Base-by-base conservation (phyloP, 768 basidiomycete species). In the Strobilomyces confusus region DNA sequence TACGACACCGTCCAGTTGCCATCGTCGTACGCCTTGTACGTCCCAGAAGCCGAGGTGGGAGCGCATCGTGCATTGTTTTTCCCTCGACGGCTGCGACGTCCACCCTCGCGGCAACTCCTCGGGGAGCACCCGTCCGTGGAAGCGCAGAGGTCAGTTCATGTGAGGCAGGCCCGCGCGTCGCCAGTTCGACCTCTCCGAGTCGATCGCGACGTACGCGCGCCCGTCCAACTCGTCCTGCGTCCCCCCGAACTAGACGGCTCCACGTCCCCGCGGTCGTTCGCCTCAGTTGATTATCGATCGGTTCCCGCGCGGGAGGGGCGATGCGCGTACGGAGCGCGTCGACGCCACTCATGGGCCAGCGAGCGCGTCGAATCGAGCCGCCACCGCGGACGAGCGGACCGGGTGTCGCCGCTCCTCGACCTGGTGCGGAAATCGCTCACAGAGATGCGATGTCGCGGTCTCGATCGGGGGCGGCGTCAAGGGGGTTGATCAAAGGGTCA, bases 331-430 rank as follows among this genome's bases (percentile, higher is more conserved):
- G 7, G 7, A 29, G 29, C 29, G 29, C 7, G 6, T 29, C 29
- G 29, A 29, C 29, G 29, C 29, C 29, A 29, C 29, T 7, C 29
- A 6, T 29, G 29, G 9, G 29, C n/a, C n/a, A n/a, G n/a, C n/a
- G n/a, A n/a, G n/a, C n/a, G n/a, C n/a, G n/a, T n/a, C n/a, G n/a
- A 20, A 55, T 48, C 38, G 48, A 59, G 48, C 15, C 12, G 41
- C 42, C 52, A 34, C 52, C 57, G 51, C 57, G 37, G 20, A 43
- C 45, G 38, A 51, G 41, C n/a, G 3, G 17, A 15, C 13, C 3
- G 11, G 30, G 42, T 30, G 15, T 23, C 12, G 20, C 3, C 52
- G 32, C 22, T 8, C 6, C 29, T 29, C 29, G 29, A 13, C 19
- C 33, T 13, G 37, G n/a, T 3, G n/a, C 11, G n/a, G 37, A 20